Percentiles rank a stretch among this genome's conserved stretches.
Conservation (phyloP, 2,329 filamentous ascomycete genomes). For the Berkeleyomyces basicola region DNA sequence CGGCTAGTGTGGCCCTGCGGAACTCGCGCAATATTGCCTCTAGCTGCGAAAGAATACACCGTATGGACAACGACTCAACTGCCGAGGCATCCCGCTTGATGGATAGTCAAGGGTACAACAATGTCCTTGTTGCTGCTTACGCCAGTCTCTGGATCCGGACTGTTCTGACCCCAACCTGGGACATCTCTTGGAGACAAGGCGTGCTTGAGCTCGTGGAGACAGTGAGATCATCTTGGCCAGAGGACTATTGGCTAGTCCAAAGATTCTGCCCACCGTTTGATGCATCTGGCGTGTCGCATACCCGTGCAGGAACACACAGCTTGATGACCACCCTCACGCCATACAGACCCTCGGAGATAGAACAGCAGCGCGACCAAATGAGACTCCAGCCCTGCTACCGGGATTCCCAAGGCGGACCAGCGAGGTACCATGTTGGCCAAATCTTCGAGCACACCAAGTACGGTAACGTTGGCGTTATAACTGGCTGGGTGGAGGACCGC, state of each 20-base stretch:
- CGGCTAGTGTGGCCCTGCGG: slow-evolving; percentile 53
- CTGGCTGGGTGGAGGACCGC: slow-evolving; percentile 56
- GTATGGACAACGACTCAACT: background rate
- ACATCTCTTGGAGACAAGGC: background rate
- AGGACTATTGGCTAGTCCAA: slow-evolving; percentile 13
- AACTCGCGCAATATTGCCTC: slow-evolving; percentile 30
- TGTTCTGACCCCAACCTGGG: slow-evolving; percentile 4
- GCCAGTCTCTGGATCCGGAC: slow-evolving; percentile 8
- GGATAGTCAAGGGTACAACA: background rate
- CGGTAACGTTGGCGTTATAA: slow-evolving; percentile 63
- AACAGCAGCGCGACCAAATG: slow-evolving; percentile 26
- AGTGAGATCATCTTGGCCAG: slow-evolving; percentile 1
- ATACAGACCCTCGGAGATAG: slow-evolving; percentile 20
- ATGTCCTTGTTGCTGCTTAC: slow-evolving; percentile 2
- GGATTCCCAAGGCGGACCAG: background rate
- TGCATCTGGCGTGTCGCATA: background rate
- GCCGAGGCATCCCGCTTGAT: slow-evolving; percentile 1
- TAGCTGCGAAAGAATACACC: slow-evolving; percentile 9
- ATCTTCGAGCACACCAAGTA: slow-evolving; percentile 74
- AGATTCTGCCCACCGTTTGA: slow-evolving; percentile 6
- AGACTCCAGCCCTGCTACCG: slow-evolving; percentile 17
- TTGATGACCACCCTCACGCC: slow-evolving; percentile 15
- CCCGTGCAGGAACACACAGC: slow-evolving; percentile 6
- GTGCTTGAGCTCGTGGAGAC: background rate
- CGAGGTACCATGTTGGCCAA: slow-evolving; percentile 53